Percentiles rank a stretch among this genome's conserved stretches.
phyloP scores from a whole-genome alignment of 495 filamentous ascomycete species.

The Penicillium herquei region DNA sequence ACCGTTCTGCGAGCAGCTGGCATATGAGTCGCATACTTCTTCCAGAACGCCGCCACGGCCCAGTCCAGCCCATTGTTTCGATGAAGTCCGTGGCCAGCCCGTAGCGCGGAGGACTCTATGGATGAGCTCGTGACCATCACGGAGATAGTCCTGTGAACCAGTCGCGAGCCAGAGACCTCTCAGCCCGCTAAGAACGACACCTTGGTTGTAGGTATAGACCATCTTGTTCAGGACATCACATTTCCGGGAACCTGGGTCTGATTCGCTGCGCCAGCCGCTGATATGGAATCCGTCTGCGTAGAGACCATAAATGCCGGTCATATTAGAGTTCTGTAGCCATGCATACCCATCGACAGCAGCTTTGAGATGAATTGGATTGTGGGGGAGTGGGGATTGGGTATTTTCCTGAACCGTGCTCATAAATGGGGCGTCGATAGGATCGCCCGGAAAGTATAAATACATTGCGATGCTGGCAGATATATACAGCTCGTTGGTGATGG shows the following conservation, averaged over 20 bases:
- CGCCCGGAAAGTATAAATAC: constrained; percentile 89
- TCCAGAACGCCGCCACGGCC: constrained; percentile 80
- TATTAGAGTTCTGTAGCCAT: constrained; percentile 76
- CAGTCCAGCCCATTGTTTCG: constrained; percentile 64
- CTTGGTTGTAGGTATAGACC: constrained; percentile 97
- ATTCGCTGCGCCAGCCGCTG: constrained; percentile 53
- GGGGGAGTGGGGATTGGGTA: constrained; percentile 32
- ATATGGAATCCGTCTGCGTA: constrained; percentile 94
- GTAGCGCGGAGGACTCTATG: constrained; percentile 71
- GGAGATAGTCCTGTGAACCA: constrained; percentile 61
- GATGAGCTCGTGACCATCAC: constrained; percentile 75
- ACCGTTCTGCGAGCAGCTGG: constrained; percentile 74
- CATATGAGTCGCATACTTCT: constrained; percentile 76
- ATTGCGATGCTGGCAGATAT: constrained; percentile 82
- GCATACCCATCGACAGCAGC: constrained; percentile 75
- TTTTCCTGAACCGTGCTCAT: constrained; percentile 5
- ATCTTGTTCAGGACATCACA: constrained; percentile 83
- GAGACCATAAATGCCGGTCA: constrained; percentile 77
- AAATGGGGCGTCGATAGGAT: constrained; percentile 70
- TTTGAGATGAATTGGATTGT: constrained; percentile 63
- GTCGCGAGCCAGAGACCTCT: constrained; percentile 77
- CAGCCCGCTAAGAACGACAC: constrained; percentile 83
- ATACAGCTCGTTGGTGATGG: constrained; percentile 92
- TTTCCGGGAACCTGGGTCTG: constrained; percentile 48
- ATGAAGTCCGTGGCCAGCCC: constrained; percentile 56